A percentile compares a stretch with the other conserved stretches of the same genome.
These are phyloP conservation scores for Arthrobotrys conoides DNA, from an alignment of 2,329 filamentous ascomycete species.

Conservation along the genomic window DNA sequence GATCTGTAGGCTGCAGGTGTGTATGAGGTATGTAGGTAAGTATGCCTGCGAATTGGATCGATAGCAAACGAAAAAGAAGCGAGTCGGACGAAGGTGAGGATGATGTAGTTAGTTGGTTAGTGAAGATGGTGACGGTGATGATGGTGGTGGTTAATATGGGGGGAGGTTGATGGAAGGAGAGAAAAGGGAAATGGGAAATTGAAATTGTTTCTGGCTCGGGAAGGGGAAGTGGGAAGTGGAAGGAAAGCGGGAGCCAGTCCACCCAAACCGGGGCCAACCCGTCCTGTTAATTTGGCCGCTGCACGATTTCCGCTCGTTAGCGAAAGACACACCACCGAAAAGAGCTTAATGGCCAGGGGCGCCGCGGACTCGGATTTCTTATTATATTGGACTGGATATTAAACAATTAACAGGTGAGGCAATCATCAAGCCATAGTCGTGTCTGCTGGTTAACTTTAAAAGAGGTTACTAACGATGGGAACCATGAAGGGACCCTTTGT, in stretches of 20 bases:
- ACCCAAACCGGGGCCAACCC: conserved; percentile 31
- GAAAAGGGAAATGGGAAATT: conserved; percentile 7
- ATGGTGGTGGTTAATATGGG: background rate
- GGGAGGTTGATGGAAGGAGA: conserved; percentile 10
- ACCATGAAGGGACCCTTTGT: background rate
- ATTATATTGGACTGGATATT: background rate
- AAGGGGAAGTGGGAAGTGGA: conserved; percentile 4
- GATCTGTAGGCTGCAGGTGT: conserved; percentile 4
- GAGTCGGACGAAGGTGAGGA: conserved; percentile 23
- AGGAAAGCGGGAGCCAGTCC: conserved; percentile 15
- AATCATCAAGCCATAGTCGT: conserved; percentile 31
- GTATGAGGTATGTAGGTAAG: background rate
- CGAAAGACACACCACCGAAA: conserved; percentile 25
- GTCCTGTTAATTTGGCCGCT: conserved; percentile 32
- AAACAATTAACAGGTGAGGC: background rate
- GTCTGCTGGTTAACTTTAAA: background rate
- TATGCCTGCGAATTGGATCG: background rate
- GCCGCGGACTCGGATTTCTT: conserved; percentile 10
- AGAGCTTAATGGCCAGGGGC: conserved; percentile 7
- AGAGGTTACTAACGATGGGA: background rate
- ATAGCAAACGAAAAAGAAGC: conserved; percentile 8
- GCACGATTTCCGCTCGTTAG: conserved; percentile 33
- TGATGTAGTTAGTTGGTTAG: background rate
- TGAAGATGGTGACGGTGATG: conserved; percentile 13
- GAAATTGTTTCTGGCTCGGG: background rate